These are phyloP conservation scores for Lipomyces japonicus DNA, from an alignment of 805 yeast species.

Conservation along the genomic window DNA sequence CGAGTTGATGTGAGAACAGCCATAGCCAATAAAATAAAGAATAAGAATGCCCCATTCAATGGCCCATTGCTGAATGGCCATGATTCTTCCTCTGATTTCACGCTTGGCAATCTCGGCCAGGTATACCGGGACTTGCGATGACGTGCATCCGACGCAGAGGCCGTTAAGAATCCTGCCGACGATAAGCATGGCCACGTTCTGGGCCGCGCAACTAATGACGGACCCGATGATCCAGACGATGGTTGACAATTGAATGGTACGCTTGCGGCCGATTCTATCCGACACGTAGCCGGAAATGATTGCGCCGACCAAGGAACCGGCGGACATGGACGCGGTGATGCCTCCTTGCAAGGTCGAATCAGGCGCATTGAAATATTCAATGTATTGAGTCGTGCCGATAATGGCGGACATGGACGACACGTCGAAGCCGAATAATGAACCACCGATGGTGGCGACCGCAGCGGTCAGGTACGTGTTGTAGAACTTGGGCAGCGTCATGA, in stretches of 20 bases:
- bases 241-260: conserved; percentile 14
- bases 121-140: conserved; percentile 23
- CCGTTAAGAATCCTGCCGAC: conserved; percentile 72
- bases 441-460: conserved; percentile 50
- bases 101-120: conserved; percentile 18
- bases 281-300: conserved; percentile 41
- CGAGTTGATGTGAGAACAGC: conserved; percentile 42
- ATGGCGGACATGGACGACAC: conserved; percentile 62
- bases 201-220: conserved; percentile 13
- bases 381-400: conserved; percentile 45
- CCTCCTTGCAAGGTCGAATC: conserved; percentile 55
- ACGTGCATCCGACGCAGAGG: conserved; percentile 61
- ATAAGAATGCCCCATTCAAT: conserved; percentile 57
- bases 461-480: conserved; percentile 30
- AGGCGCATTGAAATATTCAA: conserved; percentile 48
- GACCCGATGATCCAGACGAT: conserved; percentile 24
- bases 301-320: conserved; percentile 65
- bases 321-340: conserved; percentile 61
- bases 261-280: conserved; percentile 18
- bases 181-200: conserved; percentile 53
- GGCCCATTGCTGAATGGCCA: conserved; percentile 49
- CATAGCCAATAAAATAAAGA: conserved; percentile 51
- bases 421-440: conserved; percentile 61
- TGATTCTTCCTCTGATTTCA: conserved; percentile 13
- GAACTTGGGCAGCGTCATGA: conserved; percentile 7